Evolutionary conservation across 2,329 filamentous ascomycete species (phyloP), one percentile per base, ranked within the genome.

Genomic region (Escovopsis sp.): DNA sequence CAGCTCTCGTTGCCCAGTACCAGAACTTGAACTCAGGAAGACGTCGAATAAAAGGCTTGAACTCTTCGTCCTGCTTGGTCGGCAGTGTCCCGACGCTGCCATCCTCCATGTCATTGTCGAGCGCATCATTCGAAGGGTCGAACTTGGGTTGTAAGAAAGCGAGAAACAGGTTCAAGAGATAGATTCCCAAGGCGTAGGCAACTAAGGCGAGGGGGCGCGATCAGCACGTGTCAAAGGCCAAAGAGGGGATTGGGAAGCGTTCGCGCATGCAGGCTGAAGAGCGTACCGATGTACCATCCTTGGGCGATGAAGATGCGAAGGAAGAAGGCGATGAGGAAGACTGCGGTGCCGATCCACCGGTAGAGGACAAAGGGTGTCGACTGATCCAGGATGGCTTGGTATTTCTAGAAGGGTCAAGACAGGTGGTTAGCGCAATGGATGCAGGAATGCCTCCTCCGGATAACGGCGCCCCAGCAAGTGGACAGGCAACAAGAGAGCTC

Each of bases 21-120:
- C 91, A 98, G 72, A 98, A 98, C 75, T 98, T 98, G 76, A 98
- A 98, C 67, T 98, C 91, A 43, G 91, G 91, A 23, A 98, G 77
- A 47, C 91, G 77, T 57, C 91, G 79, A 60, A 98, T 95, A 59
- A 98, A 98, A 4, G 91, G 91, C 49, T 87, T 80, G 72, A 98
- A 98, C 68, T 98, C 91, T 58, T 98, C 88, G 58, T 96, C 89
- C 55, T 86, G 80, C 69, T 94, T 95, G 45, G 87, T 96, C 23
- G 91, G 91, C 36, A 98, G 77, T 26, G 77, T 77, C 42, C 82
- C 81, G 26, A 78, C 77, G 12, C 85, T 75, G 47, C 91, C 91
- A 55, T 95, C 89, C 65, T 98, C 91, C 74, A 96, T 89, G 51
- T 93, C 88, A 59, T 87, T 91, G 62, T 98, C 91, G 60, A 87